Evolutionary conservation across 2,329 filamentous ascomycete species (phyloP).

Genomic region (Diaporthe ampelina): DNA sequence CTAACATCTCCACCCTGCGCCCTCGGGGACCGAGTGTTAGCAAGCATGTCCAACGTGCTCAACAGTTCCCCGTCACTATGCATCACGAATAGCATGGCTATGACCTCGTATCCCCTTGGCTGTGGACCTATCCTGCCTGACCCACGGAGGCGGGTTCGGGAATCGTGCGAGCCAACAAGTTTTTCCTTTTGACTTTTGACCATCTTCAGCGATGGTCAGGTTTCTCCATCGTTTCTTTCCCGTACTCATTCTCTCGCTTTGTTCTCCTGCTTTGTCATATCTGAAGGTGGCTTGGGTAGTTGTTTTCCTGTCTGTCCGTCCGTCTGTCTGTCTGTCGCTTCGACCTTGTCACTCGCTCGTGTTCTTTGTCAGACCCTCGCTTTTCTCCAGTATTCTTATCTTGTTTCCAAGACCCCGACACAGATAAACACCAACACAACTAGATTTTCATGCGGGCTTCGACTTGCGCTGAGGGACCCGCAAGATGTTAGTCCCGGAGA

Average conservation of each 20-base stretch:
- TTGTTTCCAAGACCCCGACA: background rate
- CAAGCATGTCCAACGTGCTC: slow-evolving; percentile 11
- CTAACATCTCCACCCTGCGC: slow-evolving; percentile 13
- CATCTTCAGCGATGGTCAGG: slow-evolving; percentile 21
- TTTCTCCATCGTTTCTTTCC: slow-evolving; percentile 26
- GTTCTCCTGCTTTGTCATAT: slow-evolving; percentile 13
- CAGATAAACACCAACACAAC: background rate
- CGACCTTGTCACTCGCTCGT: slow-evolving; percentile 38
- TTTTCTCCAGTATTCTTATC: slow-evolving; percentile 20
- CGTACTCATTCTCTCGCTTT: slow-evolving; percentile 16
- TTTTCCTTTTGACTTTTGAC: slow-evolving; percentile 32
- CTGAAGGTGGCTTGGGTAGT: slow-evolving; percentile 21
- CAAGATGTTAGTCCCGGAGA: slow-evolving; percentile 44
- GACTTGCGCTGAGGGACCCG: slow-evolving; percentile 35
- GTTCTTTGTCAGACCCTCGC: slow-evolving; percentile 31
- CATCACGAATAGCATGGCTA: slow-evolving; percentile 31
- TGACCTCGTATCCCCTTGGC: slow-evolving; percentile 34
- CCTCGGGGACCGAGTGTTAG: slow-evolving; percentile 5
- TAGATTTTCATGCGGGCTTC: slow-evolving; percentile 35
- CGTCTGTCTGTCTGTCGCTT: slow-evolving; percentile 13
- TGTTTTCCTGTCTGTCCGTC: slow-evolving; percentile 41
- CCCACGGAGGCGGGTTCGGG: slow-evolving; percentile 21
- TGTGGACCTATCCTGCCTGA: slow-evolving; percentile 32
- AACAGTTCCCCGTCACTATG: slow-evolving; percentile 19
- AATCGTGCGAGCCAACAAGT: slow-evolving; percentile 14